These are phyloP conservation scores for Phyllosticta ampelicida DNA, from an alignment of 2,329 filamentous ascomycete genomes.

Conservation along the genomic window DNA sequence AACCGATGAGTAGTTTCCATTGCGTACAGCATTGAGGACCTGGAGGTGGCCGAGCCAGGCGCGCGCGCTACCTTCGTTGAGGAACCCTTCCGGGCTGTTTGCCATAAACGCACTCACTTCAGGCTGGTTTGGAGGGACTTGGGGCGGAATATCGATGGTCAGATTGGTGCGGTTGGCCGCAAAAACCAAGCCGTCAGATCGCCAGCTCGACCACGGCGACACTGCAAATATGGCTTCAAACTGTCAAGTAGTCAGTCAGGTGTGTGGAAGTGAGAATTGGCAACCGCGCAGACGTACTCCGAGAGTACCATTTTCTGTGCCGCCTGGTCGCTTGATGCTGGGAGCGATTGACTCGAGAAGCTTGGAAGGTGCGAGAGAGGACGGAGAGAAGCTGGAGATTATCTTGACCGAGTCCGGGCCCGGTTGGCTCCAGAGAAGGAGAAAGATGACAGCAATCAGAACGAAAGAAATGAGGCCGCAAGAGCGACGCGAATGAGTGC, in stretches of 20 bases:
- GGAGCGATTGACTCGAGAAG: conserved; percentile 1
- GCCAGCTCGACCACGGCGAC: conserved; percentile 7
- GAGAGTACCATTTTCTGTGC: conserved; percentile 10
- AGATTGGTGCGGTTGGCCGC: conserved; percentile 11
- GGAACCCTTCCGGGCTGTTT: neutral
- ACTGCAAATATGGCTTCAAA: conserved; percentile 11
- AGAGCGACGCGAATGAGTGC: conserved; percentile 8
- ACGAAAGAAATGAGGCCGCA: conserved; percentile 7
- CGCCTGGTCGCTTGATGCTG: neutral
- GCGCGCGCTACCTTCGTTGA: conserved; percentile 4
- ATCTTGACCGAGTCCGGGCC: neutral
- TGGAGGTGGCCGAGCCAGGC: conserved; percentile 13
- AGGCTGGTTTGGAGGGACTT: neutral
- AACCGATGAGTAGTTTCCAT: neutral
- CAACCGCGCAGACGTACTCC: neutral
- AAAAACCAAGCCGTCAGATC: conserved; percentile 9
- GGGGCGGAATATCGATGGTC: conserved; percentile 9
- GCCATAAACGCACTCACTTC: neutral
- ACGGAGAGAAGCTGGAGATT: neutral
- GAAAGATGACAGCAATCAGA: neutral
- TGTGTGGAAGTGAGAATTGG: neutral
- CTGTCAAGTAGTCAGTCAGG: neutral
- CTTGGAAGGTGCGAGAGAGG: neutral
- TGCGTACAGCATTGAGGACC: conserved; percentile 1
- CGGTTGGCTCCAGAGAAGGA: conserved; percentile 5